These are phyloP conservation scores for Volvox carteri DNA, from an alignment of 163 green algal genomes.

Conservation along the genomic window DNA sequence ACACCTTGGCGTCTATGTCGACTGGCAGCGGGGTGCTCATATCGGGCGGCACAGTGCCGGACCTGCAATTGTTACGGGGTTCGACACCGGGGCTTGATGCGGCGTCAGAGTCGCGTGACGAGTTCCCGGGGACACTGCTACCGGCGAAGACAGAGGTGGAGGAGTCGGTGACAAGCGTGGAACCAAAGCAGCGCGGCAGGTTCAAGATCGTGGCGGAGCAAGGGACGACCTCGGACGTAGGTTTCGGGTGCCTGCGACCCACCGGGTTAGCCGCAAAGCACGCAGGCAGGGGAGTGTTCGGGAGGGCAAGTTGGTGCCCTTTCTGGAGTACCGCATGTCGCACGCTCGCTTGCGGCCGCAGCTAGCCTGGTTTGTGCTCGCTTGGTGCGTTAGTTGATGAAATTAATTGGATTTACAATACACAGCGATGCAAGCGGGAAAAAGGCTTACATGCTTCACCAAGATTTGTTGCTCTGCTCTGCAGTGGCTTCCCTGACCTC, in stretches of 20 bases:
- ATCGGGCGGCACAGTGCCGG: conserved; percentile 34
- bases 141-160: conserved; percentile 28
- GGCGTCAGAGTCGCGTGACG: background rate
- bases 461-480: too few relatives aligned
- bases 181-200: conserved; percentile 73
- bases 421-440: too few relatives aligned
- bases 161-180: conserved; percentile 52
- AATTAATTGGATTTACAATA: too few relatives aligned
- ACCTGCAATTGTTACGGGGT: background rate
- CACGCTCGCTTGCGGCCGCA: too few relatives aligned
- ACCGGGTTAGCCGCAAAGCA: too few relatives aligned
- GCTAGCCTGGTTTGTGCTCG: too few relatives aligned
- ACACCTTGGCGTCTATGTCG: background rate
- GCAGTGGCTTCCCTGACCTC: too few relatives aligned
- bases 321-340: too few relatives aligned
- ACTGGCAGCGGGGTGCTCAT: conserved; percentile 29
- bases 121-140: background rate
- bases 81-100: background rate
- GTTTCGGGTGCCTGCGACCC: background rate
- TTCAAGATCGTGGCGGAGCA: conserved; percentile 87
- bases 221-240: background rate
- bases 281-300: background rate
- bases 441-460: too few relatives aligned
- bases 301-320: background rate
- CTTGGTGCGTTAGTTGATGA: too few relatives aligned